Conservation (phyloP, 495 filamentous ascomycete genomes). For the Penicillium pancosmium region DNA sequence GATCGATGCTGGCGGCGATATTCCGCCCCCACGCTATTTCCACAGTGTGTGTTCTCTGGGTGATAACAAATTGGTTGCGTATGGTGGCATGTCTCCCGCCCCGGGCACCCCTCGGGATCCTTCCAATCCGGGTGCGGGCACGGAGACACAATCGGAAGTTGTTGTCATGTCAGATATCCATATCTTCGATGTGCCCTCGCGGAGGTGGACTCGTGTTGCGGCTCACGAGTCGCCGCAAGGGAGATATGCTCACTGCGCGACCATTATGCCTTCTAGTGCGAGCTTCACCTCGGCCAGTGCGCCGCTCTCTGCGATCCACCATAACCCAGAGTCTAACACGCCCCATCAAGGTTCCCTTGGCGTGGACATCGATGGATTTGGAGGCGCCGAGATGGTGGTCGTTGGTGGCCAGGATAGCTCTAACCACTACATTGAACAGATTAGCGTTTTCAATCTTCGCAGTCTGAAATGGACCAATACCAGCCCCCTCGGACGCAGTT, state of each 20-base stretch:
- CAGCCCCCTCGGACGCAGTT: slow-evolving; percentile 79
- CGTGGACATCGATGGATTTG: slow-evolving; percentile 82
- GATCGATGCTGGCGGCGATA: slow-evolving; percentile 78
- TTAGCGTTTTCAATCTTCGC: slow-evolving; percentile 97
- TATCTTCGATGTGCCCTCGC: slow-evolving; percentile 87
- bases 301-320: slow-evolving; percentile 80
- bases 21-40: slow-evolving; percentile 91
- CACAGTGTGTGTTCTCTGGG: slow-evolving; percentile 92
- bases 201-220: slow-evolving; percentile 82
- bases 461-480: slow-evolving; percentile 95
- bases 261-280: slow-evolving; percentile 85
- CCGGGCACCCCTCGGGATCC: slow-evolving; percentile 48
- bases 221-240: slow-evolving; percentile 85
- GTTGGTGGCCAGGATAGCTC: slow-evolving; percentile 95
- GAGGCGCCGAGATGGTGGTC: slow-evolving; percentile 95
- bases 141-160: slow-evolving; percentile 82
- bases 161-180: slow-evolving; percentile 98
- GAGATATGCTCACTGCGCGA: slow-evolving; percentile 94
- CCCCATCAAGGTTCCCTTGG: slow-evolving; percentile 86
- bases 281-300: slow-evolving; percentile 81
- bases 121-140: slow-evolving; percentile 37
- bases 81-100: slow-evolving; percentile 94
- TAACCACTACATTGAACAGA: slow-evolving; percentile 98
- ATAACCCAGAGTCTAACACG: slow-evolving; percentile 77
- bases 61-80: slow-evolving; percentile 95